Percentiles rank a stretch among this genome's conserved stretches.
These are phyloP conservation scores for Candida hungchunana DNA, from an alignment of 805 yeast species.

Conservation along the genomic window DNA sequence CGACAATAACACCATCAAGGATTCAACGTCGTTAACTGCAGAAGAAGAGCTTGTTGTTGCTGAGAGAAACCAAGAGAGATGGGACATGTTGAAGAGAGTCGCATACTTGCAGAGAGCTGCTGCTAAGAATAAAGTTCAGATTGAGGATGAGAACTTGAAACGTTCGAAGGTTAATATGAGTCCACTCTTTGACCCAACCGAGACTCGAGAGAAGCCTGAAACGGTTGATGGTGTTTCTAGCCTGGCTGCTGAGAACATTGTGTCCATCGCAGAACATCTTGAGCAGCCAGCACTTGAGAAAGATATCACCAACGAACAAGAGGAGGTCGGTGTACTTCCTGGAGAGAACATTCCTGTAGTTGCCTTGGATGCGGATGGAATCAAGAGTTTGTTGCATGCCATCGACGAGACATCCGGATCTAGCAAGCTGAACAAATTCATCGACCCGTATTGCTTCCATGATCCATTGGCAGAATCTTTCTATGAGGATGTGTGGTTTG, in stretches of 20 bases:
- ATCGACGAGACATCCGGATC: slow-evolving; percentile 36
- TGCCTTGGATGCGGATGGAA: slow-evolving; percentile 39
- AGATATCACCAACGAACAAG: background rate
- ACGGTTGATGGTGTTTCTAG: slow-evolving; percentile 6
- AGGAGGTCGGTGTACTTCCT: slow-evolving; percentile 20
- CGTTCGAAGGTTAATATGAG: slow-evolving; percentile 25
- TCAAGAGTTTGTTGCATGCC: slow-evolving; percentile 36
- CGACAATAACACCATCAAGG: slow-evolving; percentile 33
- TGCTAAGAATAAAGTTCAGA: slow-evolving; percentile 41
- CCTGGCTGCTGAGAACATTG: background rate
- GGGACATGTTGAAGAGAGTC: slow-evolving; percentile 68
- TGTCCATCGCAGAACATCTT: background rate
- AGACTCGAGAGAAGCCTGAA: background rate
- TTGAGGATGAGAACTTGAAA: slow-evolving; percentile 36
- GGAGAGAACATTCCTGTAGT: slow-evolving; percentile 36
- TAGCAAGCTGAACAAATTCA: slow-evolving; percentile 36
- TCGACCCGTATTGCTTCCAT: slow-evolving; percentile 84
- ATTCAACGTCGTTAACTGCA: slow-evolving; percentile 29
- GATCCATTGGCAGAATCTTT: slow-evolving; percentile 86
- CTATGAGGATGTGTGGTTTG: slow-evolving; percentile 81
- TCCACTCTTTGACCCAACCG: slow-evolving; percentile 1
- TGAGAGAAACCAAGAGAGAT: slow-evolving; percentile 51
- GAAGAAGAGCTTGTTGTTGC: slow-evolving; percentile 37
- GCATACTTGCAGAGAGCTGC: slow-evolving; percentile 67
- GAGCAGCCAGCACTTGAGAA: background rate